Evolutionary conservation across 2,329 filamentous ascomycete genomes (phyloP).

Genomic region (Exophiala calicioides): DNA sequence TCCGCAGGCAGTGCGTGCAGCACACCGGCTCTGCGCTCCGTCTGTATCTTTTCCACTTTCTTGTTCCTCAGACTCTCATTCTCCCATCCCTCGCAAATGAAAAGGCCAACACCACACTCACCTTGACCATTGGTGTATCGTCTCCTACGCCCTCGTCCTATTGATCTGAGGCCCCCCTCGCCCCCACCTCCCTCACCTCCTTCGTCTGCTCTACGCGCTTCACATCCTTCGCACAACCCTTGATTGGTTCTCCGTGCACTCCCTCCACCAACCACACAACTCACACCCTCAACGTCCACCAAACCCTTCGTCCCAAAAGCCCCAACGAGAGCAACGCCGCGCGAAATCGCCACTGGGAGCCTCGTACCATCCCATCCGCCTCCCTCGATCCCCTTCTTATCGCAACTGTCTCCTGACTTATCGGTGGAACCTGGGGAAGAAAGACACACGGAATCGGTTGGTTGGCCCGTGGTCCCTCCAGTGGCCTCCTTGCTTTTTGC

Average conservation of each 20-base stretch:
- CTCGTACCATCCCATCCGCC: slow-evolving; percentile 23
- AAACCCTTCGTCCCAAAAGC: slow-evolving; percentile 9
- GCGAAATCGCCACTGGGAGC: slow-evolving; percentile 19
- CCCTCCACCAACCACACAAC: slow-evolving; percentile 23
- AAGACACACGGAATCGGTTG: slow-evolving; percentile 9
- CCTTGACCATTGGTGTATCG: too few relatives aligned
- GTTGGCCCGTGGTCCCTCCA: slow-evolving; percentile 12
- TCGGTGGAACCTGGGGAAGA: slow-evolving; percentile 26
- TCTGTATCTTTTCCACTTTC: too few relatives aligned
- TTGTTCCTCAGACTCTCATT: too few relatives aligned
- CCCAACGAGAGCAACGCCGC: slow-evolving; percentile 26
- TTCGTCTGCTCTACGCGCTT: slow-evolving; percentile 24
- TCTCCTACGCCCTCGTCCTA: slow-evolving; percentile 5
- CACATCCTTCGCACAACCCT: slow-evolving; percentile 17
- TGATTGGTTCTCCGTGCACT: slow-evolving; percentile 27
- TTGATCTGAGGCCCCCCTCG: slow-evolving; percentile 19
- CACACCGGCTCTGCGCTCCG: too few relatives aligned
- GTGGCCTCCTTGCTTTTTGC: slow-evolving; percentile 18
- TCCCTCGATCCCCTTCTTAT: slow-evolving; percentile 25
- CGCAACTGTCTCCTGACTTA: slow-evolving; percentile 13
- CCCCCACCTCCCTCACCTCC: slow-evolving; percentile 13
- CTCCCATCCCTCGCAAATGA: too few relatives aligned
- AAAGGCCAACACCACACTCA: too few relatives aligned
- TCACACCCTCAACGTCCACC: slow-evolving; percentile 8
- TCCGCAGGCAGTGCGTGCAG: too few relatives aligned